Base-by-base conservation (phyloP, 1,284 basidiomycete genomes). In the Irpex sp. region DNA sequence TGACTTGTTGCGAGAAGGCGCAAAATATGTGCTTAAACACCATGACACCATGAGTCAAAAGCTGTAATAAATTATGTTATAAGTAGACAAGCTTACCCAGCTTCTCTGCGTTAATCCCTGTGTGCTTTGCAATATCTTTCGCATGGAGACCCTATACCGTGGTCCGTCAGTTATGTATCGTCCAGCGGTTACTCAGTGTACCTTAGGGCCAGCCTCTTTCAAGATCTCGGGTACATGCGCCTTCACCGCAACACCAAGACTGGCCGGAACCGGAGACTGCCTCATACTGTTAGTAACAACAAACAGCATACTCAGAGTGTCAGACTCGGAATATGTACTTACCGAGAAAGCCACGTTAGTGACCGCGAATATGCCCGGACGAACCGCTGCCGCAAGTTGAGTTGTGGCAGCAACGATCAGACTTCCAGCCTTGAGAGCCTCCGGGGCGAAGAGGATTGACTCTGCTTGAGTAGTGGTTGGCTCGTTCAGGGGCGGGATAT, bases 1-100 rank as follows among this genome's bases (percentile, higher is more conserved):
- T 82, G 76, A 61, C 78, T 71, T 0, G 75, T 76, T 0, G 78
- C 77, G 3, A 81, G 71, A 15, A 74, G 68, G 33, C 81, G 74
- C 2, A 82, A 66, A 61, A 77, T 67, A 3, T 78, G 77, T 17
- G 69, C 79, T 80, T 19, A 17, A 21, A 31, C 17, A 31, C 11
- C 31, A 35, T 5, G n/a, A 46, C 21, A n/a, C n/a, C 6, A 21
- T 31, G 31, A 4, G 11, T 5, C 31, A 17, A 19, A 19, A 26
- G 4, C 8, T 51, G 8, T 11, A 26, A 21, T 33, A 6, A 6
- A 33, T 33, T 33, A 33, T 33, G 4, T 33, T 33, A 19, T 17
- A 26, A 26, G n/a, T 21, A 7, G 9, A 9, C 8, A 9, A 9
- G 19, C 49, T 51, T 61, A 77, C 78, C 74, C 2, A 81, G 67